Evolutionary conservation across 2,329 filamentous ascomycete genomes (phyloP).

Genomic region (Xylariaceae sp.): DNA sequence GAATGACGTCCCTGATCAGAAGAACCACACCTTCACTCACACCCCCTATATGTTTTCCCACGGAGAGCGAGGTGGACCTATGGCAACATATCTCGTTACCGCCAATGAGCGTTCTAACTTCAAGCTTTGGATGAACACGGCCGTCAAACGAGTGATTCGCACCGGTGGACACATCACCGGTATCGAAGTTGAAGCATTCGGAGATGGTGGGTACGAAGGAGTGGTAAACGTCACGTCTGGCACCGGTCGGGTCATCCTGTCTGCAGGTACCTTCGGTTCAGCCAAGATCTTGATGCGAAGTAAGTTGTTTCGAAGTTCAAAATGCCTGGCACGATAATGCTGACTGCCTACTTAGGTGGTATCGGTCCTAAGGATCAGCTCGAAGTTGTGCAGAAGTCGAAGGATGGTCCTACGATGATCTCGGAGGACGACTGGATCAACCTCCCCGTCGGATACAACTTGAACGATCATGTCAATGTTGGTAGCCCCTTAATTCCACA

Average conservation of each 20-base stretch:
- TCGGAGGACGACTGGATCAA: constrained; percentile 49
- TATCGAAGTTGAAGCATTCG: constrained; percentile 57
- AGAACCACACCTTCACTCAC: constrained; percentile 60
- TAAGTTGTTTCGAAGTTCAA: constrained; percentile 26
- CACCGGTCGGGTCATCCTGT: constrained; percentile 61
- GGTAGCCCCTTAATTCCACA: not conserved
- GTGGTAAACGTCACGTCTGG: constrained; percentile 54
- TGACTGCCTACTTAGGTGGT: constrained; percentile 33
- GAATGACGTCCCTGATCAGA: constrained; percentile 54
- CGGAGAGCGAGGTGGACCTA: constrained; percentile 62
- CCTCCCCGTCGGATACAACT: constrained; percentile 54
- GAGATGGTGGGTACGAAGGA: constrained; percentile 50
- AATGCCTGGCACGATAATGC: not conserved
- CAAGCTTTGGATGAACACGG: constrained; percentile 59
- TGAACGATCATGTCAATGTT: constrained; percentile 51
- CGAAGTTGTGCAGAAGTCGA: constrained; percentile 44
- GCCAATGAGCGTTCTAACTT: constrained; percentile 59
- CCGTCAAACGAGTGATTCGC: constrained; percentile 62
- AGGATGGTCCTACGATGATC: constrained; percentile 49
- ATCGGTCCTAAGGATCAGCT: constrained; percentile 61
- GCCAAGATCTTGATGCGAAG: constrained; percentile 63
- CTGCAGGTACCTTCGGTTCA: constrained; percentile 65
- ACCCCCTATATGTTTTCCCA: constrained; percentile 63
- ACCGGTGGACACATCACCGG: constrained; percentile 58
- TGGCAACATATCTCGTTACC: constrained; percentile 65